Percentiles rank a stretch among this genome's conserved stretches.
phyloP scores from a whole-genome alignment of 1,284 basidiomycete genomes.

The Apiotrichum veenhuisii region DNA sequence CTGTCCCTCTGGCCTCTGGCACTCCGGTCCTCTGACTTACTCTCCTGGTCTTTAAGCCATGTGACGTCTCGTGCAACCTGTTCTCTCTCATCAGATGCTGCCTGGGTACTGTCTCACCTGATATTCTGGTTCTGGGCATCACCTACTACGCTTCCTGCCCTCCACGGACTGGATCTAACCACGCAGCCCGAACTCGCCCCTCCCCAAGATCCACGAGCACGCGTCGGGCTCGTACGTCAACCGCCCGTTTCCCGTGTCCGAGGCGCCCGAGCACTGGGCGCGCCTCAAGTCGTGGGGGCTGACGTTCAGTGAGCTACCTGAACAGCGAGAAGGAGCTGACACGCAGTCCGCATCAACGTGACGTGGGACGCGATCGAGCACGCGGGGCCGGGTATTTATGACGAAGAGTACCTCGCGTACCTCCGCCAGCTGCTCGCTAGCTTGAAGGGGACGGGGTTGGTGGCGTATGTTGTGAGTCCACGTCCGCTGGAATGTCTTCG shows the following conservation, averaged over 20 bases:
- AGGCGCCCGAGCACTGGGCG: conserved; percentile 76
- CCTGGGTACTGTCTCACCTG: too few species aligned
- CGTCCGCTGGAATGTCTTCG: not conserved
- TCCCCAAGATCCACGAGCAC: conserved; percentile 48
- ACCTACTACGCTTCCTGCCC: too few species aligned
- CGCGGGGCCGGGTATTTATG: conserved; percentile 78
- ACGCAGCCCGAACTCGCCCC: conserved; percentile 9
- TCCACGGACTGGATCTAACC: too few species aligned
- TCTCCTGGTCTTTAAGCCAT: too few species aligned
- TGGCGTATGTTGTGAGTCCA: conserved; percentile 75
- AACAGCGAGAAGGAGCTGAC: conserved; percentile 5
- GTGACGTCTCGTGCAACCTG: too few species aligned
- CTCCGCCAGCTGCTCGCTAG: conserved; percentile 67
- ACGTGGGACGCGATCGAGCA: conserved; percentile 98
- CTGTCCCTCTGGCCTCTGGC: too few species aligned
- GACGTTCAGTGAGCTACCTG: conserved; percentile 62
- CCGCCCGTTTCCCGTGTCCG: conserved; percentile 74
- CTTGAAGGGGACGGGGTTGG: conserved; percentile 75
- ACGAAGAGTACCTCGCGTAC: conserved; percentile 78
- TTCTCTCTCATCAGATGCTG: too few species aligned
- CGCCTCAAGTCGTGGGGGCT: conserved; percentile 78
- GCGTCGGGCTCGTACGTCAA: conserved; percentile 71
- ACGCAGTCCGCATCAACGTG: conserved; percentile 73
- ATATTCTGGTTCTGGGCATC: too few species aligned
- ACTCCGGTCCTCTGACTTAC: too few species aligned